phyloP scores from a whole-genome alignment of 805 yeast genomes.

The Saturnispora kantuleensis region DNA sequence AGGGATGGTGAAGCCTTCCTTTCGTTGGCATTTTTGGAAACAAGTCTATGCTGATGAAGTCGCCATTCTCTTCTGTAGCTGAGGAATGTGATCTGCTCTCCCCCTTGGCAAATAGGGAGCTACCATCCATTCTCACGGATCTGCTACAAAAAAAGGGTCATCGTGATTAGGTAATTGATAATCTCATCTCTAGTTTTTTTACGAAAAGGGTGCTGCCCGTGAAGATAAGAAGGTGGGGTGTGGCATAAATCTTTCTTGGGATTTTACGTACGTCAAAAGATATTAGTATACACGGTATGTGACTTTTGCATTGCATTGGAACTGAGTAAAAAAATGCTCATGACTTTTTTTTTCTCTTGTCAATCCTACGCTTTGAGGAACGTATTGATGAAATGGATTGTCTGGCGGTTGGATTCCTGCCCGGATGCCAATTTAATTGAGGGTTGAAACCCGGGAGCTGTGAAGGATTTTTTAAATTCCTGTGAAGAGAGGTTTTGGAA shows the following conservation, averaged over 20 bases:
- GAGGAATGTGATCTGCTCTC: background rate
- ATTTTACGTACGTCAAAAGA: too few species aligned
- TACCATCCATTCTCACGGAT: background rate
- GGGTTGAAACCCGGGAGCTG: background rate
- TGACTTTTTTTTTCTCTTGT: conserved; percentile 7
- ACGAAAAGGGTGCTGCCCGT: too few species aligned
- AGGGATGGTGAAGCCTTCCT: background rate
- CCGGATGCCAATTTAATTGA: background rate
- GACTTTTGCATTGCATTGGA: too few species aligned
- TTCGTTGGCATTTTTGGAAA: background rate
- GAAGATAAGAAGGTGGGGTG: too few species aligned
- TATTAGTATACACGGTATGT: too few species aligned
- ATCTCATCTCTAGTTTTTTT: too few species aligned
- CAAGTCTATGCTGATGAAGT: background rate
- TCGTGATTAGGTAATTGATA: too few species aligned
- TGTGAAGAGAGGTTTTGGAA: background rate
- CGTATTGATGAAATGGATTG: too few species aligned
- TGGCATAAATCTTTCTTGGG: too few species aligned
- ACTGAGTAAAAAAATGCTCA: background rate
- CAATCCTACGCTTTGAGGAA: too few species aligned
- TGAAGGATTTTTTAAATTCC: background rate
- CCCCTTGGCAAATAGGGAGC: conserved; percentile 3
- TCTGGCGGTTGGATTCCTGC: background rate
- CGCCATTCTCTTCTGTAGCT: background rate
- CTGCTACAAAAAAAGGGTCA: too few species aligned